Evolutionary conservation across 2,329 filamentous ascomycete genomes (phyloP).

Genomic region (Colletotrichum tamarilloi): DNA sequence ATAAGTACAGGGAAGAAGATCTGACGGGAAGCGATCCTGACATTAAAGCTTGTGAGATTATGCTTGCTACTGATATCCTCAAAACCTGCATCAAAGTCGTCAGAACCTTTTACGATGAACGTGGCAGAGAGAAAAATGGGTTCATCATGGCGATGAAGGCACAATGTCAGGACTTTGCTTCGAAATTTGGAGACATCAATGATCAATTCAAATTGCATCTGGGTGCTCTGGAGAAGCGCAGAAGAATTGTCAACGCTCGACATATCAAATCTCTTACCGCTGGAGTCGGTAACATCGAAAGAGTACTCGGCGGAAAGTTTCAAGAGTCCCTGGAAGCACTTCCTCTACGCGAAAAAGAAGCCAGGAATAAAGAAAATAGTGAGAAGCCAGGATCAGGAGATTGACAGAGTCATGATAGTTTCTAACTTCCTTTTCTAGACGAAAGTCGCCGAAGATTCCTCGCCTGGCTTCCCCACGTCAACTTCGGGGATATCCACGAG

Average conservation of each 20-base stretch:
- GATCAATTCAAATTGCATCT: neutral
- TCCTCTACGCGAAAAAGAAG: too few species aligned
- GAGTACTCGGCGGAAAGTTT: too few species aligned
- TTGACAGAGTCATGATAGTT: too few species aligned
- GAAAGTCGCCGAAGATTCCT: too few species aligned
- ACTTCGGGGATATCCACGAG: too few species aligned
- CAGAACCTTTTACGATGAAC: neutral
- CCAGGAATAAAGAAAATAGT: too few species aligned
- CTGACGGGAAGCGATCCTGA: neutral
- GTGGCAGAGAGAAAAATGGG: neutral
- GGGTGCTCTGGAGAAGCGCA: neutral
- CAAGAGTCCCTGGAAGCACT: too few species aligned
- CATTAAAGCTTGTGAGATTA: neutral
- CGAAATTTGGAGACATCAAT: neutral
- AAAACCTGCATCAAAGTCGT: neutral
- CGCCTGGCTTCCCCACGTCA: too few species aligned
- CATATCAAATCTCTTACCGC: neutral
- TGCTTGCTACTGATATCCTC: slow-evolving; percentile 1
- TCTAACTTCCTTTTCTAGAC: too few species aligned
- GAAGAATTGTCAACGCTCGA: neutral
- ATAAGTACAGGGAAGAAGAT: neutral
- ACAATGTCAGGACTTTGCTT: slow-evolving; percentile 1
- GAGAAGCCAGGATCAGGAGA: too few species aligned
- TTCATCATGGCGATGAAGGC: neutral
- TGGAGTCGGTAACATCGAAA: too few species aligned